Base-by-base conservation (phyloP, 139 green algal species). In the Coccomyxa sp. region DNA sequence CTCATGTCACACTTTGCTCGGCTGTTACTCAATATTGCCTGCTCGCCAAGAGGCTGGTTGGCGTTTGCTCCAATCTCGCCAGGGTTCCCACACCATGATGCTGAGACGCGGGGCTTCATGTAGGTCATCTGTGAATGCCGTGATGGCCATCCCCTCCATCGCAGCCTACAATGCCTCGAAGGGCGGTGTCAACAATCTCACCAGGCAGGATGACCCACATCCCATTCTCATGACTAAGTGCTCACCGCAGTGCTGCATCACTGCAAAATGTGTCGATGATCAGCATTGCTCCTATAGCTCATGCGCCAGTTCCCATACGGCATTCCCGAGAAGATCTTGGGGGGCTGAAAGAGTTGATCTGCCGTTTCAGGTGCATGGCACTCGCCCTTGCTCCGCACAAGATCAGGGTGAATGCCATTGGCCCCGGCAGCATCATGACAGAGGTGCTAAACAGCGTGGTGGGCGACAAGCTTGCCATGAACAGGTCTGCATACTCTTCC, bases 391-490 rank as follows among this genome's bases (percentile, higher is more conserved):
- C 92, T 15, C 87, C 88, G 0, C 89, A 98, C 79, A 91, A 90
- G 78, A 95, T 98, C n/a, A 82, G 94, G 0, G 95, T 98, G 32
- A 98, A 98, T 75, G 88, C 89, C 28, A 91, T 98, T 28, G 94
- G 88, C 0, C 95, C 95, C 0, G 95, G 95, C 77, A 92, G 84
- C 83, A 97, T 98, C 81, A 87, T 89, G 79, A 98, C 95, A 0
- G 93, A 98, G 30, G 89, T 98, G 80, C 90, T 98, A 23, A 79
- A 87, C 18, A 82, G 86, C 4, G 93, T 95, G 32, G 91, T 90
- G 0, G 85, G 38, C 28, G 89, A 96, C 86, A 82, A 89, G 59
- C 87, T 82, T 13, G 89, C 88, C n/a, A 90, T 93, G 79, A 77
- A 84, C 79, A 84, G 76, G 83, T 81, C 27, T 30, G 84, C 38